Base-by-base conservation (phyloP, 2,329 filamentous ascomycete genomes). In the Aspergillus felis region DNA sequence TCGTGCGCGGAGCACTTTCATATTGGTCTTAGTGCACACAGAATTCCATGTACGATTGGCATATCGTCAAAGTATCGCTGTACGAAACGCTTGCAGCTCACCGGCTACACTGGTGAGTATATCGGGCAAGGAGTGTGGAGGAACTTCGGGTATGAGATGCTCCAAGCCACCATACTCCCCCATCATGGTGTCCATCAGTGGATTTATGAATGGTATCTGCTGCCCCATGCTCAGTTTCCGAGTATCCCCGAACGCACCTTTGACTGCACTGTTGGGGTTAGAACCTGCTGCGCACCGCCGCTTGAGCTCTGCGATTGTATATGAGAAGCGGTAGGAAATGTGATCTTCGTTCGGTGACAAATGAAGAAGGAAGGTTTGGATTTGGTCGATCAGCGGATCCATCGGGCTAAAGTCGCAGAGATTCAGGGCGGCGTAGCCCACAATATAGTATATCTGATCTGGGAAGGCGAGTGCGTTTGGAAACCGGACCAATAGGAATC, bases 381-480 rank as follows among this genome's bases (percentile, higher is more conserved):
- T 64, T 56, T 72, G 68, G 47, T 66, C 70, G 51, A 73, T 72
- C 3, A 72, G 61, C 2, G 69, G 66, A 48, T 72, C 70, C 14
- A 68, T 58, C 28, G 69, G 56, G 29, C 65, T 71, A 53, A 71
- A 72, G 51, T 73, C 70, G 56, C 70, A 73, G 17, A 73, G 62
- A 3, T 70, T 73, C n/a, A 73, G 61, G 14, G 71, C 69, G 22
- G 71, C 70, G 46, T 73, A 73, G 57, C 67, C 67, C 32, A 71
- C 64, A 17, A 73, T 68, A 56, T 70, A 71, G 54, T 72, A 73
- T 24, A 67, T 58, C 32, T 73, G 68, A 51, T 72, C 71, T 25
- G 70, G 64, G 41, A 70, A 50, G 35, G 65, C 63, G 9, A 70
- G 65, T 0, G 70, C 64, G 22, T 62, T 60, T 2, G 66, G 63